Conservation (phyloP, 345 rosid species). For the Noccaea bulbosa region DNA sequence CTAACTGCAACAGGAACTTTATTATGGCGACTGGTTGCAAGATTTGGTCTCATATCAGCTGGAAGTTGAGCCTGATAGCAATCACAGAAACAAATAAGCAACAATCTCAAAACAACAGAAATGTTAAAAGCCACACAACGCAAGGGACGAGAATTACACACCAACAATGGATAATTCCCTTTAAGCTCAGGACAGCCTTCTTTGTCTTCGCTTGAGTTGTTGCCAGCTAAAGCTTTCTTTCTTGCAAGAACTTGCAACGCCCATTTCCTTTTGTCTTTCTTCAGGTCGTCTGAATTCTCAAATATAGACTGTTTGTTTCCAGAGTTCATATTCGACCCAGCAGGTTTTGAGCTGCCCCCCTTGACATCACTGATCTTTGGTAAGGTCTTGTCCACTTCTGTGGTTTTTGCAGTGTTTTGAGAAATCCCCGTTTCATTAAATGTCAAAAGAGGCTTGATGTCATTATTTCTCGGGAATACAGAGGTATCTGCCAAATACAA, state of each 20-base stretch:
- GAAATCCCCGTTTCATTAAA: conserved; percentile 46
- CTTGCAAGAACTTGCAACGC: conserved; percentile 95
- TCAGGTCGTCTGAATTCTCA: conserved; percentile 57
- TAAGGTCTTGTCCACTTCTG: conserved; percentile 47
- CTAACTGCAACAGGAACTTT: conserved; percentile 85
- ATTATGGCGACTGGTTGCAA: conserved; percentile 73
- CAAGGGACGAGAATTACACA: conserved; percentile 46
- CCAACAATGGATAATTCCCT: conserved; percentile 88
- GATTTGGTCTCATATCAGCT: conserved; percentile 75
- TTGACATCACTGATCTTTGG: conserved; percentile 52
- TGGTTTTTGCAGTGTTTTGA: conserved; percentile 47
- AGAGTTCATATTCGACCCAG: conserved; percentile 51
- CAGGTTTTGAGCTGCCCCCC: conserved; percentile 49
- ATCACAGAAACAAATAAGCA: conserved; percentile 35
- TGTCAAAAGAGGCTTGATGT: conserved; percentile 77
- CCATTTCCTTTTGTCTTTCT: conserved; percentile 89
- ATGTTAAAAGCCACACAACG: conserved; percentile 16
- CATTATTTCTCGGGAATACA: conserved; percentile 87
- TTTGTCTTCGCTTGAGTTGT: conserved; percentile 53
- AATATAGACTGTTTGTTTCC: conserved; percentile 40
- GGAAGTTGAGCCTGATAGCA: conserved; percentile 87
- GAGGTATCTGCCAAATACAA: conserved; percentile 96
- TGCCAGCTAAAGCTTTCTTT: conserved; percentile 66
- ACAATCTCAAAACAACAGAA: conserved; percentile 28
- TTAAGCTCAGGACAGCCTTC: conserved; percentile 62